Conservation (phyloP, 805 yeast species). For the Schizosaccharomyces osmophilus region DNA sequence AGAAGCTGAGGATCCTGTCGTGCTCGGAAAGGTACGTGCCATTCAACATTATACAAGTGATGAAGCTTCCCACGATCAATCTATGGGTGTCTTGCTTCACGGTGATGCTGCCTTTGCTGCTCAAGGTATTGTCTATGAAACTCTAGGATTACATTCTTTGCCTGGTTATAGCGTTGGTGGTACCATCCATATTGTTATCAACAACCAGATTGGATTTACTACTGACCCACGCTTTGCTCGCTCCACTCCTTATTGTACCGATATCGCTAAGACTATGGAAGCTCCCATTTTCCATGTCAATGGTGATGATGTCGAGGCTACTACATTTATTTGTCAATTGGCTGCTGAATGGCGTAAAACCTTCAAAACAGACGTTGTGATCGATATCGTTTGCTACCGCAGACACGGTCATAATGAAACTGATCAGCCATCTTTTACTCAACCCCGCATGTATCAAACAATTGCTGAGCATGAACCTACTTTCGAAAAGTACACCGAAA, state of each 20-base stretch:
- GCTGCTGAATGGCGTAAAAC: constrained; percentile 98
- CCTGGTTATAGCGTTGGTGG: constrained; percentile 98
- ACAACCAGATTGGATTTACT: constrained; percentile 98
- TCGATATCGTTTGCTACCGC: constrained; percentile 95
- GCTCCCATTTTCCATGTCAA: constrained; percentile 98
- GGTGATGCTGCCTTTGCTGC: constrained; percentile 99
- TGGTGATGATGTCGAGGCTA: constrained; percentile 91
- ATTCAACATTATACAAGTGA: constrained; percentile 79
- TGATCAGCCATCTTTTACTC: constrained; percentile 97
- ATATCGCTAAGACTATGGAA: constrained; percentile 83
- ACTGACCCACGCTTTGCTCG: constrained; percentile 95
- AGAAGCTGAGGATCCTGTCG: constrained; percentile 98
- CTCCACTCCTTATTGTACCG: constrained; percentile 94
- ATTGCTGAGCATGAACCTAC: constrained; percentile 77
- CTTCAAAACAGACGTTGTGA: constrained; percentile 86
- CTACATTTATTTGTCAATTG: constrained; percentile 70
- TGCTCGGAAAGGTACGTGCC: constrained; percentile 92
- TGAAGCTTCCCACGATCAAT: constrained; percentile 58
- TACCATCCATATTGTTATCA: constrained; percentile 82
- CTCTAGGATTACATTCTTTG: constrained; percentile 77
- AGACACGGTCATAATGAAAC: constrained; percentile 98
- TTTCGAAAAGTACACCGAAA: constrained; percentile 57
- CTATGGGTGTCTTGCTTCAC: constrained; percentile 77
- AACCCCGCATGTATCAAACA: constrained; percentile 86
- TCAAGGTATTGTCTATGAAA: constrained; percentile 97